Evolutionary conservation across 768 basidiomycete species (phyloP).

Genomic region (Favolaschia claudopus): DNA sequence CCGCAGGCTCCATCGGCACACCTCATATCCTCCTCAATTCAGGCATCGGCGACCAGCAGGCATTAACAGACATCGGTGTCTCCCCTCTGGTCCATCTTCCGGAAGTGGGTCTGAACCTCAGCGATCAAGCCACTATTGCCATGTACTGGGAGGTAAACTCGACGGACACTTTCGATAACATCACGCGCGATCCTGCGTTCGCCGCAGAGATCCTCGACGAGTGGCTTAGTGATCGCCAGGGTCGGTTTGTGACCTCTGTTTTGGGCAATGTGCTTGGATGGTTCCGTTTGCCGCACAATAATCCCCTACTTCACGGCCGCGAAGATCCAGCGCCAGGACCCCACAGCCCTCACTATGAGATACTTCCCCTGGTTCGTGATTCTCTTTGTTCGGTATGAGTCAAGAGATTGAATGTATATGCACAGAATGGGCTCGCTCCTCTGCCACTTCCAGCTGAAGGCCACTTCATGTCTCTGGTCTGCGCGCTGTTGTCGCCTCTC

Average conservation of each 20-base stretch:
- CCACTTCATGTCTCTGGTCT: background rate
- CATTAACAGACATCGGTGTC: background rate
- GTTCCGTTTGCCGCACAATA: background rate
- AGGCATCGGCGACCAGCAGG: background rate
- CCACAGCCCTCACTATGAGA: constrained; percentile 14
- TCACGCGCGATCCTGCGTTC: background rate
- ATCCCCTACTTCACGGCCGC: background rate
- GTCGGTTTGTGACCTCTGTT: background rate
- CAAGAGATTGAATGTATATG: no score
- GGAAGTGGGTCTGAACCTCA: constrained; percentile 1
- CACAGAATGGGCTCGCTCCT: background rate
- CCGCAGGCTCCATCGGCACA: constrained; percentile 1
- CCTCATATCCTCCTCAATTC: constrained; percentile 10
- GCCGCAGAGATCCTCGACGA: background rate
- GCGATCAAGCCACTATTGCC: background rate
- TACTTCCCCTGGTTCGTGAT: constrained; percentile 3
- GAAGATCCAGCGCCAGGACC: constrained; percentile 4
- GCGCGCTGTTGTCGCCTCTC: no score
- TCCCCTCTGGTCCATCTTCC: constrained; percentile 2
- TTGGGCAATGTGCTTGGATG: background rate
- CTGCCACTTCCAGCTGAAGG: background rate
- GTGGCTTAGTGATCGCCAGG: background rate
- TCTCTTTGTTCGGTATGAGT: background rate
- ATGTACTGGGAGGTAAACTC: constrained; percentile 4
- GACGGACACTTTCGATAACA: constrained; percentile 9